Evolutionary conservation across 805 yeast species (phyloP), one percentile per base, ranked within the genome.

Genomic region (Metschnikowia amazonensis): DNA sequence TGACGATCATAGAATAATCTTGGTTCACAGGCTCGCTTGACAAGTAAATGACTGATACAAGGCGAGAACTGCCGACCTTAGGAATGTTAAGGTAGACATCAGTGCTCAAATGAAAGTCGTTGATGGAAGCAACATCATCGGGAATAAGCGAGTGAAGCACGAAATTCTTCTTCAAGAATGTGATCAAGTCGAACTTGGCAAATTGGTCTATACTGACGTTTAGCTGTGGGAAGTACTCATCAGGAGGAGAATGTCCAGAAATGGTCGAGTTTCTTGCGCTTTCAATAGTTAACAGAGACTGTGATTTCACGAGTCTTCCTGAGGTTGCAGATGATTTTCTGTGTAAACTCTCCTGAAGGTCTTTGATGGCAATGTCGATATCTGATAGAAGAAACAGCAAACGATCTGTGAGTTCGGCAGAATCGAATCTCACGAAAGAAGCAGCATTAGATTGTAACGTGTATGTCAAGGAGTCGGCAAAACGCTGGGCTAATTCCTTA

Each of bases 351-450:
- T 50, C 53, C 17, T 52, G 53, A 37, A 51, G 39, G 33, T 31
- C 40, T 13, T 31, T 36, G 48, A 49, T 49, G 17, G 53, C 57
- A 13, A 34, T 42, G 45, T 53, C 56, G 2, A 52, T 46, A 21
- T 40, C 48, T 1, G 45, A 43, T 4, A 54, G 43, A 17, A 54
- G 50, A 25, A 32, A 30, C 51, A 45, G 52, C 37, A 54, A 43
- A 34, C 80, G 85, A 14, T 79, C 56, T n/a, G 87, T 81, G 31
- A 80, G 70, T 11, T 78, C 76, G 13, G 82, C 74, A 30, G 86
- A 66, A 58, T 83, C 84, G 18, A 80, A 65, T 51, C 79, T 72
- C 21, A 79, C 73, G 55, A 87, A 86, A 0, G 88, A 79, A 24
- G 73, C 70, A 0, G 73, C 72, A 46, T 77, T 74, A 7, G 65